Base-by-base conservation (phyloP, 768 basidiomycete genomes). In the Boletus reticulatus region DNA sequence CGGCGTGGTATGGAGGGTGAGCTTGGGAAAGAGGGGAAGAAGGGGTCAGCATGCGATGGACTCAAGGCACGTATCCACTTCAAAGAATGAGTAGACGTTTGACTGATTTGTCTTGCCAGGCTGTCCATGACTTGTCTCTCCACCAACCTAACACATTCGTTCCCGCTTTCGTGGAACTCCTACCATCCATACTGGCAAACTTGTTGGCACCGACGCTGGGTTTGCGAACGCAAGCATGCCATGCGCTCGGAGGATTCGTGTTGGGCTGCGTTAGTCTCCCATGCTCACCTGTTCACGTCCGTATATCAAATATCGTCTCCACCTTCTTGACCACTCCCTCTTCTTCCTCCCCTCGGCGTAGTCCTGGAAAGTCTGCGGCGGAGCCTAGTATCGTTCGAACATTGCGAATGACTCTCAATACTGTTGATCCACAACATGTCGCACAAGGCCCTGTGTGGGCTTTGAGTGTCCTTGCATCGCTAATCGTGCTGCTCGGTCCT, bases 11-110 rank as follows among this genome's bases (percentile, higher is more conserved):
- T 94, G 55, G 87, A 89, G 52, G 92, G 92, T 8, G 87, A 92
- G 58, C 80, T 93, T 14, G 92, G 92, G 6, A 90, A 89, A 67
- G 92, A 94, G 68, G 92, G 92, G 11, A 93, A 93, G 76, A 92
- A 91, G 64, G 92, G 92, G 0, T 84, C 91, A 5, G 80, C 78
- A 2, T 87, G 80, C 34, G 91, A 94, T 68, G 89, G 88, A 20
- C 77, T 92, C 44, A 89, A 85, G 80, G 91, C 87, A 66, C 61
- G 71, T 67, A 17, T 42, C 41, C 37, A 34, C 24, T 58, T 51
- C 58, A 46, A 53, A 41, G 27, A 27, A 43, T 52, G 16, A 43
- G 12, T 32, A 32, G 29, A 43, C 50, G 46, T 31, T 48, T 56
- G 7, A 39, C 67, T 60, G 32, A 64, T 45, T 50, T n/a, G 12